Evolutionary conservation across 139 green algal species (phyloP).

Genomic region (Chlorella sp.): DNA sequence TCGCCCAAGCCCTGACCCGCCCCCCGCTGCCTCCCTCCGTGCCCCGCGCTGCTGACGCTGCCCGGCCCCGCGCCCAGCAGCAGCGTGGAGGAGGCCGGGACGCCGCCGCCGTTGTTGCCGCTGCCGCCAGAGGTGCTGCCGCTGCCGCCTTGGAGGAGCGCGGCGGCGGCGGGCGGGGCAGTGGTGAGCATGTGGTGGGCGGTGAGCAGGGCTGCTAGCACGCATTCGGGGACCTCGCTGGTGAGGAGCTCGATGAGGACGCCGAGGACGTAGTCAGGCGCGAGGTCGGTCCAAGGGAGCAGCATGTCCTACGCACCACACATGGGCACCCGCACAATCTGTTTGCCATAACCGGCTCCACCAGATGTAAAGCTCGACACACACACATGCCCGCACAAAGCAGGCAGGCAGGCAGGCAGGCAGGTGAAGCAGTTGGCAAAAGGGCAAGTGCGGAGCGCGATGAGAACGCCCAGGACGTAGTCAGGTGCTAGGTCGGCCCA

Average conservation of each 20-base stretch:
- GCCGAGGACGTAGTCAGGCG: not conserved
- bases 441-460: not conserved
- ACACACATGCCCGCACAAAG: too few species aligned
- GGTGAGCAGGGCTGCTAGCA: not conserved
- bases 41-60: not conserved
- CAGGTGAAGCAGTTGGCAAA: not conserved
- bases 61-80: not conserved
- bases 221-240: not conserved
- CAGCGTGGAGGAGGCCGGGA: not conserved
- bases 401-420: too few species aligned
- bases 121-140: not conserved
- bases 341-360: too few species aligned
- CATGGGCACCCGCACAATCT: too few species aligned
- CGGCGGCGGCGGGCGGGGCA: conserved; percentile 1
- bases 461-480: not conserved
- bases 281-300: not conserved
- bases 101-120: too few species aligned
- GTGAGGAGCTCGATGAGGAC: not conserved
- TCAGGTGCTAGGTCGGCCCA: not conserved
- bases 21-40: too few species aligned
- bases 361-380: too few species aligned
- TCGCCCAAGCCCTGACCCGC: too few species aligned
- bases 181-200: conserved; percentile 4
- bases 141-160: not conserved
- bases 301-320: not conserved